A percentile compares a stretch with the other conserved stretches of the same genome.
phyloP scores from a whole-genome alignment of 2,329 filamentous ascomycete species.

The Arthrobotrys pseudoclavata region DNA sequence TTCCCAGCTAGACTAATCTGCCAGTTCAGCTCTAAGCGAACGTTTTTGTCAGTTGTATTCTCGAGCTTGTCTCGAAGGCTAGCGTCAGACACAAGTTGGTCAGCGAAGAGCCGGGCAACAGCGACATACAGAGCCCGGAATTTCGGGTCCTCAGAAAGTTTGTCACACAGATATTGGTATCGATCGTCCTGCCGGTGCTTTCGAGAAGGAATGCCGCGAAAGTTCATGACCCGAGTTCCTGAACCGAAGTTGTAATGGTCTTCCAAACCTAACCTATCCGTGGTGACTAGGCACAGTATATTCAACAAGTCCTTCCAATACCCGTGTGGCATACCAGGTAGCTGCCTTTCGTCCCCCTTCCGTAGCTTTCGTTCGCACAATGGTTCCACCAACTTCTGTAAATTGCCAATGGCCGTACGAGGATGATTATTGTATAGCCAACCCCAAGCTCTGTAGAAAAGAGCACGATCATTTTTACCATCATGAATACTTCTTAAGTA shows the following conservation, averaged over 20 bases:
- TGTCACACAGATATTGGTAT: conserved; percentile 67
- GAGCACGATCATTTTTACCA: conserved; percentile 70
- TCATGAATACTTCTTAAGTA: conserved; percentile 74
- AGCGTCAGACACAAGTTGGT: conserved; percentile 68
- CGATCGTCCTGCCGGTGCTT: conserved; percentile 66
- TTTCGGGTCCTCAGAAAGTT: conserved; percentile 68
- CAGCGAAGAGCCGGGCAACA: conserved; percentile 72
- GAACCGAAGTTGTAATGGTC: conserved; percentile 67
- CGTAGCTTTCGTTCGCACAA: conserved; percentile 71
- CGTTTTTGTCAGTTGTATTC: conserved; percentile 64
- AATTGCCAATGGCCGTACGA: conserved; percentile 70
- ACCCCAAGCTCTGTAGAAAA: conserved; percentile 71
- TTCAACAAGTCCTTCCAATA: conserved; percentile 76
- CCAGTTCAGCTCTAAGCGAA: conserved; percentile 65
- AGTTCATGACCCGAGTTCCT: conserved; percentile 65
- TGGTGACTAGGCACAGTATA: conserved; percentile 70
- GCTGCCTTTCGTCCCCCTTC: conserved; percentile 63
- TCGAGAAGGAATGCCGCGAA: conserved; percentile 10
- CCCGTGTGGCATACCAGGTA: conserved; percentile 70
- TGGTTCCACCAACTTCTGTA: conserved; percentile 72
- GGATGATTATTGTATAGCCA: conserved; percentile 73
- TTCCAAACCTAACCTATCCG: conserved; percentile 68
- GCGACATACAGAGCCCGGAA: conserved; percentile 71
- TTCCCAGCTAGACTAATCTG: conserved; percentile 73
- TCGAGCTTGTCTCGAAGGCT: conserved; percentile 68